phyloP scores from a whole-genome alignment of 2,329 filamentous ascomycete genomes.

The Pseudopithomyces maydicus region DNA sequence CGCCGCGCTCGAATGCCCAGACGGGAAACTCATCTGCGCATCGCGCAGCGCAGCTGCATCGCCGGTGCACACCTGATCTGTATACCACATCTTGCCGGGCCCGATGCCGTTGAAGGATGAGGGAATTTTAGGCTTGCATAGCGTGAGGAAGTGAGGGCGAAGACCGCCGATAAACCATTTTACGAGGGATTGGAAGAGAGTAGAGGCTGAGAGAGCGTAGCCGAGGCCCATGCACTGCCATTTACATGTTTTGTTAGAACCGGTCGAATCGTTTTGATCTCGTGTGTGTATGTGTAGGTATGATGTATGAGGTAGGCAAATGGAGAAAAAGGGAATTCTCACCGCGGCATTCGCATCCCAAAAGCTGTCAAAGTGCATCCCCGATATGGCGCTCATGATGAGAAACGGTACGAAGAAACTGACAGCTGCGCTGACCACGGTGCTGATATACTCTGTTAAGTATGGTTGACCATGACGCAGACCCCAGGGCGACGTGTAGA shows the following conservation, averaged over 20 bases:
- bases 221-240: constrained; percentile 37
- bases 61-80: constrained; percentile 21
- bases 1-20: constrained; percentile 34
- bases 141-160: constrained; percentile 39
- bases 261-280: no score
- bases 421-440: constrained; percentile 67
- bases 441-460: constrained; percentile 71
- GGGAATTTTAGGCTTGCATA: constrained; percentile 25
- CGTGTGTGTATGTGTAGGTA: no score
- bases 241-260: no score
- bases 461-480: constrained; percentile 67
- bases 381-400: constrained; percentile 66
- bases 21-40: constrained; percentile 38
- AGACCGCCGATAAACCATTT: constrained; percentile 41
- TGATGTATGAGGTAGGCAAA: no score
- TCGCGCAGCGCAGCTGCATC: constrained; percentile 19
- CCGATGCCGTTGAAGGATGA: background rate
- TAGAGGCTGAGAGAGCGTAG: constrained; percentile 33
- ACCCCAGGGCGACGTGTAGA: constrained; percentile 41
- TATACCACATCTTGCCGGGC: constrained; percentile 17
- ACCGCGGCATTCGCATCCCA: constrained; percentile 64
- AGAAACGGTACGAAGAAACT: constrained; percentile 66
- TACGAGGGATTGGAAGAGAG: constrained; percentile 35
- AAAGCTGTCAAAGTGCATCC: constrained; percentile 56
- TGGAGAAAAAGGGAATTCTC: no score